phyloP scores from a whole-genome alignment of 1,284 basidiomycete genomes.

The Vanrija sp. region DNA sequence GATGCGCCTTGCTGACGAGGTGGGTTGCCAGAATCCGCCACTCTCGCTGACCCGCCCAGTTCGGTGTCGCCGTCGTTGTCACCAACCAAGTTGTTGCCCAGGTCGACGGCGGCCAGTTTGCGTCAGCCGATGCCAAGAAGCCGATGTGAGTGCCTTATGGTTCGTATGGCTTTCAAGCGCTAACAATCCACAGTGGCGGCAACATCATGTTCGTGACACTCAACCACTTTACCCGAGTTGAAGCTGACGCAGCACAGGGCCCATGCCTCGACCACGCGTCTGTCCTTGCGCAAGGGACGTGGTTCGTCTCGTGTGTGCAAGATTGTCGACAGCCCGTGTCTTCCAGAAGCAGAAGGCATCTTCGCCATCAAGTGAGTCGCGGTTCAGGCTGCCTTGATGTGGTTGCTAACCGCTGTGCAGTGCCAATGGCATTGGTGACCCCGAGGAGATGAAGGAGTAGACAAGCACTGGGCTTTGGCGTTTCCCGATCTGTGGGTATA shows the following conservation, averaged over 20 bases:
- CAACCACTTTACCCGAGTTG: not conserved
- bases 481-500: not conserved
- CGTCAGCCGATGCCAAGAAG: slow-evolving; percentile 79
- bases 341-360: slow-evolving; percentile 93
- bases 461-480: too few relatives aligned
- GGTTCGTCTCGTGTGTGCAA: slow-evolving; percentile 92
- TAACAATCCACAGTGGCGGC: slow-evolving; percentile 57
- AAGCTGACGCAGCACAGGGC: slow-evolving; percentile 51
- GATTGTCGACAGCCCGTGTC: slow-evolving; percentile 95
- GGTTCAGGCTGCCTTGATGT: not conserved
- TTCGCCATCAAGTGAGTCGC: slow-evolving; percentile 74
- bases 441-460: slow-evolving; percentile 69
- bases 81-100: slow-evolving; percentile 99
- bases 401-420: slow-evolving; percentile 18
- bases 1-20: slow-evolving; percentile 93
- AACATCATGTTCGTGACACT: slow-evolving; percentile 65
- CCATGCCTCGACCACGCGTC: slow-evolving; percentile 88
- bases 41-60: slow-evolving; percentile 55
- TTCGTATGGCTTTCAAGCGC: not conserved
- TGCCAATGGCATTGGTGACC: slow-evolving; percentile 80
- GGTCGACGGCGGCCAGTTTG: slow-evolving; percentile 87
- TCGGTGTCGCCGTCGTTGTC: slow-evolving; percentile 94
- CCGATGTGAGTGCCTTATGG: slow-evolving; percentile 59
- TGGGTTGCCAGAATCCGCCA: slow-evolving; percentile 42
- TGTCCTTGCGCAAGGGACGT: slow-evolving; percentile 89